These are phyloP conservation scores for Aotearoamyces nothofagi DNA, from an alignment of 2,329 filamentous ascomycete species.

Conservation along the genomic window DNA sequence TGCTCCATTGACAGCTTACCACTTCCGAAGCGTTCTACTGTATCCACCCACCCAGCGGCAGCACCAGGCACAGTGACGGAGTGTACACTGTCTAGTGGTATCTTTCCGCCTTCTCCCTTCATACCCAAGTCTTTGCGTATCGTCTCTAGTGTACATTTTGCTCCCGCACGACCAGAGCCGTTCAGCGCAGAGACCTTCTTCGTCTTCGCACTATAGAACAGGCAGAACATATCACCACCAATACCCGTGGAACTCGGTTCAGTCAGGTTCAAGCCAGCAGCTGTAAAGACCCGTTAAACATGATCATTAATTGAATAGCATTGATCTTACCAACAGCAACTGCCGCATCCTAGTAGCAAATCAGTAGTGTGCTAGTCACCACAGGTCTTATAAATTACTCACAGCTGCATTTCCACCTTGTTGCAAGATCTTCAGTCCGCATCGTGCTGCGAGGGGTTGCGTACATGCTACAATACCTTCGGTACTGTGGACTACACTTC, in stretches of 20 bases:
- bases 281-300: constrained; percentile 25
- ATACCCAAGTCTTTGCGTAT: constrained; percentile 57
- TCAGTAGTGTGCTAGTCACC: constrained; percentile 6
- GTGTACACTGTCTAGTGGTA: constrained; percentile 65
- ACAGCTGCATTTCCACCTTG: constrained; percentile 89
- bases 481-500: constrained; percentile 87
- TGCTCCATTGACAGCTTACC: constrained; percentile 65
- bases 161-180: constrained; percentile 74
- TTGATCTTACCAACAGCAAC: constrained; percentile 61
- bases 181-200: constrained; percentile 78
- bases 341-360: constrained; percentile 61
- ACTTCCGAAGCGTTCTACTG: constrained; percentile 77
- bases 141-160: constrained; percentile 50
- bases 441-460: constrained; percentile 78
- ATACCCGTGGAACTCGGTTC: constrained; percentile 91
- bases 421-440: constrained; percentile 70
- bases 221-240: constrained; percentile 92
- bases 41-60: constrained; percentile 85
- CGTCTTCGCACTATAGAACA: constrained; percentile 75
- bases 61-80: constrained; percentile 81
- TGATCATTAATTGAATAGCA: constrained; percentile 2
- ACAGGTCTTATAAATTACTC: constrained; percentile 24
- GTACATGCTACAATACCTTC: constrained; percentile 83
- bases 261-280: constrained; percentile 83
- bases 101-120: constrained; percentile 35